These are phyloP conservation scores for Pouteria glomerata DNA, from an alignment of 148 eudicot species.

Conservation along the genomic window DNA sequence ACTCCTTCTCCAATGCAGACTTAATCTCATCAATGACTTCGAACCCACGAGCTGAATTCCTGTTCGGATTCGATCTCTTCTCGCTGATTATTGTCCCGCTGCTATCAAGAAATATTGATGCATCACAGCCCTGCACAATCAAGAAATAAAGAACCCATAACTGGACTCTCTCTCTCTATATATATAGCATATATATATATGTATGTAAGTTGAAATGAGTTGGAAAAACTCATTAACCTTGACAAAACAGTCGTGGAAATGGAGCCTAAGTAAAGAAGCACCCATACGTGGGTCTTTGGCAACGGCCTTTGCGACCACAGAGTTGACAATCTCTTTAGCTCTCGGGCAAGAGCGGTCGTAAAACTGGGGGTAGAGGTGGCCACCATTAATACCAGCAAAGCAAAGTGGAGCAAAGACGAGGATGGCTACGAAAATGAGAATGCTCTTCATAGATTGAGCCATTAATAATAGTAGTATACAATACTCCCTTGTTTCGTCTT, in stretches of 20 bases:
- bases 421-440: conserved; percentile 2
- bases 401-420: conserved; percentile 36
- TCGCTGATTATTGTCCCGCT: conserved; percentile 35
- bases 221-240: too few species aligned
- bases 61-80: conserved; percentile 40
- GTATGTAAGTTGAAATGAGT: too few species aligned
- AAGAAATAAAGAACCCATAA: too few species aligned
- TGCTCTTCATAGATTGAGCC: too few species aligned
- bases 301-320: conserved; percentile 59
- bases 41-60: conserved; percentile 42
- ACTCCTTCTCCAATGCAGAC: conserved; percentile 40
- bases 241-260: conserved; percentile 88
- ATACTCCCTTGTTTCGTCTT: too few species aligned
- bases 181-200: too few species aligned
- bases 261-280: conserved; percentile 78
- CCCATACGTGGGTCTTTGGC: conserved; percentile 73
- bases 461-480: too few species aligned
- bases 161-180: too few species aligned
- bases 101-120: conserved; percentile 43
- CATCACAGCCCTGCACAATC: conserved; percentile 50
- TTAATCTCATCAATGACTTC: conserved; percentile 51
- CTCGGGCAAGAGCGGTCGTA: conserved; percentile 70
- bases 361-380: conserved; percentile 65
- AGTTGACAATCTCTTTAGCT: conserved; percentile 47
- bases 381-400: conserved; percentile 35